Percentiles rank a stretch among this genome's conserved stretches.
Conservation (phyloP, 345 rosid species). For the Pugionium dolabratum region DNA sequence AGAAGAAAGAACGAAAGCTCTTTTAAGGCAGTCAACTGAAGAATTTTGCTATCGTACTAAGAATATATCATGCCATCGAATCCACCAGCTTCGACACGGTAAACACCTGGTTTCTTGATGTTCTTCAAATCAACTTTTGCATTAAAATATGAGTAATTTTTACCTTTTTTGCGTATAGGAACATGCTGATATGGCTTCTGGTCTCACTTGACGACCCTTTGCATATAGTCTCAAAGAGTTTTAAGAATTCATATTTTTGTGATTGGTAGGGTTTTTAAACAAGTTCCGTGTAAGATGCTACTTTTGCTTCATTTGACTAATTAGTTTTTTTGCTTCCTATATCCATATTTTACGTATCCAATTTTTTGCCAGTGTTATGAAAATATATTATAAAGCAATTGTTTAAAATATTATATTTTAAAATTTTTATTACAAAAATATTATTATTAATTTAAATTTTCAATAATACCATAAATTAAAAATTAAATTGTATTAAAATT, state of each 20-base stretch:
- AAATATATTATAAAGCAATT: background rate
- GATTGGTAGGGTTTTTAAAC: constrained; percentile 1
- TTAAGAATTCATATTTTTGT: constrained; percentile 1
- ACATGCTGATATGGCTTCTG: constrained; percentile 26
- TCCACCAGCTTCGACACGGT: constrained; percentile 20
- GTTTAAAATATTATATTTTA: no score
- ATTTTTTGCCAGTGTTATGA: background rate
- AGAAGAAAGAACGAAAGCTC: constrained; percentile 17
- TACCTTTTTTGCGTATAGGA: background rate
- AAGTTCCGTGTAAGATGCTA: constrained; percentile 2
- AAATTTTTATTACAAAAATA: no score
- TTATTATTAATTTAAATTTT: no score
- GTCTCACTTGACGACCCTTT: constrained; percentile 15
- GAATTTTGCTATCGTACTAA: constrained; percentile 13
- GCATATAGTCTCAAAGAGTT: constrained; percentile 14
- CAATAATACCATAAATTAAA: no score
- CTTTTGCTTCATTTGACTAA: constrained; percentile 1
- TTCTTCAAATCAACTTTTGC: background rate
- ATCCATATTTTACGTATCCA: background rate
- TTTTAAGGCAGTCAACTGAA: background rate
- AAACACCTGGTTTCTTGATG: constrained; percentile 14
- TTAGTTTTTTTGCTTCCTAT: background rate
- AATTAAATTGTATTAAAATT: no score
- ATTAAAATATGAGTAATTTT: background rate
- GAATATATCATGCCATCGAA: constrained; percentile 3